These are phyloP conservation scores for Euphrasia arctica DNA, from an alignment of 305 asterid genomes.

Conservation along the genomic window DNA sequence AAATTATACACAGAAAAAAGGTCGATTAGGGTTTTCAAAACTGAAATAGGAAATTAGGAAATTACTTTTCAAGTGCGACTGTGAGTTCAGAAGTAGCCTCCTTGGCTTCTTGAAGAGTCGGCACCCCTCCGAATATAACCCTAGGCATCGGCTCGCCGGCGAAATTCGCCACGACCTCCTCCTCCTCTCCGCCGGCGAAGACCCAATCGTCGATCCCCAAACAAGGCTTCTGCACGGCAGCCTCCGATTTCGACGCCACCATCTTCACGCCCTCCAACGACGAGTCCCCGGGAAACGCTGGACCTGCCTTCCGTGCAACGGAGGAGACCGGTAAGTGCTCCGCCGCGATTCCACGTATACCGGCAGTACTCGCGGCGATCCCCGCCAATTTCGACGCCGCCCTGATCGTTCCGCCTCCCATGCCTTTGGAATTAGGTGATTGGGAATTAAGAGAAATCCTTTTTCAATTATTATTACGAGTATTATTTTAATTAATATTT, in stretches of 20 bases:
- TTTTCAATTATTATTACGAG: too few species aligned
- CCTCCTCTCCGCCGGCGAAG: conserved; percentile 53
- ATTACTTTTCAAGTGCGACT: conserved; percentile 48
- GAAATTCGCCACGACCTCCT: conserved; percentile 1
- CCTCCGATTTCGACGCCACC: conserved; percentile 22
- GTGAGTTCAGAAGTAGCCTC: conserved; percentile 54
- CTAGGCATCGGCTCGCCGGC: conserved; percentile 35
- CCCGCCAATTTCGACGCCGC: conserved; percentile 55
- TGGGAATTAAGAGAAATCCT: neutral
- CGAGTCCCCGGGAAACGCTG: conserved; percentile 33
- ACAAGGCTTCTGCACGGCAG: conserved; percentile 29
- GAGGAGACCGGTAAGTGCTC: conserved; percentile 37
- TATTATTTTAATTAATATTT: too few species aligned
- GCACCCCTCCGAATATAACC: conserved; percentile 41
- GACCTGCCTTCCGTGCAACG: conserved; percentile 35
- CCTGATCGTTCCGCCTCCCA: conserved; percentile 71
- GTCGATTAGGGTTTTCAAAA: neutral
- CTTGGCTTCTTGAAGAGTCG: conserved; percentile 45
- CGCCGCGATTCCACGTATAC: conserved; percentile 44
- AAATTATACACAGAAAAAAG: too few species aligned
- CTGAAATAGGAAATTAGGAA: neutral
- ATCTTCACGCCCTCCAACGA: conserved; percentile 39
- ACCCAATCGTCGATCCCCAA: conserved; percentile 68
- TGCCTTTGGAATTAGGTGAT: neutral
- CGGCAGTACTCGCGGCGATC: conserved; percentile 30